Percentiles rank a stretch among this genome's conserved stretches.
Conservation (phyloP, 73 alveolate genomes). For the Stentor roeselii region DNA sequence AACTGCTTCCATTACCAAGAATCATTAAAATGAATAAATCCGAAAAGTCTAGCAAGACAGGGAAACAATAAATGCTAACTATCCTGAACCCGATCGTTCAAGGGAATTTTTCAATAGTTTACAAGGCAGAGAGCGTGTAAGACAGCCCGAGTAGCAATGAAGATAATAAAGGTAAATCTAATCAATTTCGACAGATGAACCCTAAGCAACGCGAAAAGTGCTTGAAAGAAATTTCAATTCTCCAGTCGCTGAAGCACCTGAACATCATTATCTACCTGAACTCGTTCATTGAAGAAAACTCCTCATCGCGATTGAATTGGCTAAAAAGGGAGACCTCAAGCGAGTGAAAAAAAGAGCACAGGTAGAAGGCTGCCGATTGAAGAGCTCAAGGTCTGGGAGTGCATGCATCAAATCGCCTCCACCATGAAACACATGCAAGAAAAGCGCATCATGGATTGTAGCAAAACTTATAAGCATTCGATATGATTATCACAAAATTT, state of each 20-base stretch:
- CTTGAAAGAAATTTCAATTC: slow-evolving; percentile 79
- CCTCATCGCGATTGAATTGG: slow-evolving; percentile 97
- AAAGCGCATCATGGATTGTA: slow-evolving; percentile 94
- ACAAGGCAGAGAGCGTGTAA: slow-evolving; percentile 77
- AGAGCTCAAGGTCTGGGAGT: slow-evolving; percentile 85
- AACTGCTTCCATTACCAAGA: too few relatives aligned
- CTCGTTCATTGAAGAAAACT: slow-evolving; percentile 85
- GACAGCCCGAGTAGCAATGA: slow-evolving; percentile 83
- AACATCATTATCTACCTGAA: slow-evolving; percentile 85
- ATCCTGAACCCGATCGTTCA: slow-evolving; percentile 71
- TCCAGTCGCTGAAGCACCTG: slow-evolving; percentile 87
- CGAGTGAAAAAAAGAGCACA: slow-evolving; percentile 69
- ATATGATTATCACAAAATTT: too few relatives aligned
- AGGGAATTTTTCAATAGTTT: slow-evolving; percentile 96
- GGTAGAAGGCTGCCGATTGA: slow-evolving; percentile 76
- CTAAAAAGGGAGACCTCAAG: slow-evolving; percentile 97
- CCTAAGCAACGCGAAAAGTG: slow-evolving; percentile 92
- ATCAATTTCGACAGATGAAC: slow-evolving; percentile 88
- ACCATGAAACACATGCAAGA: slow-evolving; percentile 95
- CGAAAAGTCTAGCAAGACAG: not conserved
- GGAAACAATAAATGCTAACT: slow-evolving; percentile 38
- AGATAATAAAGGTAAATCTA: slow-evolving; percentile 67
- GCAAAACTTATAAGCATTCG: too few relatives aligned
- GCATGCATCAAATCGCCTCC: slow-evolving; percentile 76
- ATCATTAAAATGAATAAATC: not conserved